Base-by-base conservation (phyloP, 768 basidiomycete species). In the Hygrophoropsis aurantiaca region DNA sequence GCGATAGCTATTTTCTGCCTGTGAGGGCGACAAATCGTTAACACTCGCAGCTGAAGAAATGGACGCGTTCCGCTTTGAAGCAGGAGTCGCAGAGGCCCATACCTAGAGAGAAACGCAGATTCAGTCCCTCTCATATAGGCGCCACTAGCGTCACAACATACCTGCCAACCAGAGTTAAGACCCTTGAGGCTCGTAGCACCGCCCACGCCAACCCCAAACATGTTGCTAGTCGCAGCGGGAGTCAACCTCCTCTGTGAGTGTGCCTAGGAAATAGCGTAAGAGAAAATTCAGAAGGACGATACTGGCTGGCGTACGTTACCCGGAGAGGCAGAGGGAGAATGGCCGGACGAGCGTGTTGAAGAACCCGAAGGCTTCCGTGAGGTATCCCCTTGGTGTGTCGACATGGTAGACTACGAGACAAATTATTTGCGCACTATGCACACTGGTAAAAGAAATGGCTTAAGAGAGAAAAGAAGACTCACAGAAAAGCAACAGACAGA, bases 281-380 rank as follows among this genome's bases (percentile, higher is more conserved):
- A n/a, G 35, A 11, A 40, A 27, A 45, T 20, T 46, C 32, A 36
- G 25, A 9, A 3, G 5, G 27, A 26, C n/a, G 13, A 38, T n/a
- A 52, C 25, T 32, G 43, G 26, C 18, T 4, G 15, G 67, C 74
- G 51, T 60, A 87, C 85, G 61, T 77, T 76, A 57, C 69, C 72
- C 16, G 84, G 81, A 19, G 85, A 81, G 40, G 70, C 69, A 32
- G 80, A 68, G 0, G 86, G 84, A 2, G 86, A 86, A 57, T 78
- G 84, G 24, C 75, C 72, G 38, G 73, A 71, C 40, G 85, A 85
- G 49, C 78, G 82, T 15, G 78, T 76, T n/a, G 85, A 83, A 21
- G 85, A 84, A 46, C 77, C 79, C 26, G 86, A 85, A 34, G 83
- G 81, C 58, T 86, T 85, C 58, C 82, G 79, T 19, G 83, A 75